A percentile compares a stretch with the other conserved stretches of the same genome.
These are phyloP conservation scores for Pouteria glomerata DNA, from an alignment of 148 eudicot genomes.

Conservation along the genomic window DNA sequence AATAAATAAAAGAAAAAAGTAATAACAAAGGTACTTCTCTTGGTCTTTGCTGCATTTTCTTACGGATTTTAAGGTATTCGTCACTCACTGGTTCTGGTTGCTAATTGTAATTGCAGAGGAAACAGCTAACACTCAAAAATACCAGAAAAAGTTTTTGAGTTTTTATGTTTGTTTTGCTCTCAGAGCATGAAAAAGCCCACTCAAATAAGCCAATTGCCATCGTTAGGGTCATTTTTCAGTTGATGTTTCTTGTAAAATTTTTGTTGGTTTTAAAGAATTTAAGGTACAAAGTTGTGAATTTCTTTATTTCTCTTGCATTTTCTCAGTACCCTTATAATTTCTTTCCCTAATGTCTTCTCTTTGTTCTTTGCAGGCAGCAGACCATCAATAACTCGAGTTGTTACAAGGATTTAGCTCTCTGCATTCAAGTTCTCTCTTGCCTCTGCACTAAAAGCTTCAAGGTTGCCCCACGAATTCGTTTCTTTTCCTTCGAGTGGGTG, in stretches of 20 bases:
- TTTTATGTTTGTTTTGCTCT: neutral
- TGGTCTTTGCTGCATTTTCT: neutral
- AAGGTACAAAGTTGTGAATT: neutral
- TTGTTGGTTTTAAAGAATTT: neutral
- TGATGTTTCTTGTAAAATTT: neutral
- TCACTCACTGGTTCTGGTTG: no score
- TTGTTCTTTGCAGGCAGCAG: neutral
- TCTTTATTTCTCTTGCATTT: neutral
- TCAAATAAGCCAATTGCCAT: neutral
- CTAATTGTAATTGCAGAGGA: neutral
- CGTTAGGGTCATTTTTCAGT: neutral
- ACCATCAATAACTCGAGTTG: neutral
- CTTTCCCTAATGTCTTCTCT: neutral
- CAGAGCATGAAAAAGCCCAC: neutral
- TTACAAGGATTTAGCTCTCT: conserved; percentile 1
- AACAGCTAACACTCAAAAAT: neutral
- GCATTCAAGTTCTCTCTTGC: conserved; percentile 7
- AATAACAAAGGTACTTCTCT: no score
- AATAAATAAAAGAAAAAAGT: no score
- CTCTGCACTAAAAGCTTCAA: conserved; percentile 11
- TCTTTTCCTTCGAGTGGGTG: neutral
- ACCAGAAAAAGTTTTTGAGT: neutral
- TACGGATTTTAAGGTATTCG: neutral
- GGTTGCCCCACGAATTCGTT: conserved; percentile 10
- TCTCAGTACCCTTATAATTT: neutral